A percentile compares a stretch with the other conserved stretches of the same genome.
phyloP scores from a whole-genome alignment of 768 basidiomycete species.

The Lentinula raphanica region DNA sequence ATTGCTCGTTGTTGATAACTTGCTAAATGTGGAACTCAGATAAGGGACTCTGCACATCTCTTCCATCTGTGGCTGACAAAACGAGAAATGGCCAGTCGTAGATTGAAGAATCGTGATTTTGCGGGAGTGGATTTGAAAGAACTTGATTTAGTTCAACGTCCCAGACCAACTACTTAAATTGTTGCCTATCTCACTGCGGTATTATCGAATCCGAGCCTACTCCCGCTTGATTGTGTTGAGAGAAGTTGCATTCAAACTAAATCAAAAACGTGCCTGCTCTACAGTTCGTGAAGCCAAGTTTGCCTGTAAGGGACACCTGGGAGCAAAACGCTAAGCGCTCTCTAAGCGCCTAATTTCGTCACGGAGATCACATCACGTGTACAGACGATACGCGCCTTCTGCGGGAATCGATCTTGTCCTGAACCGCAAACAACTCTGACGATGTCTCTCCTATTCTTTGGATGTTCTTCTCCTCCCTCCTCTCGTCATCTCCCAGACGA shows the following conservation, averaged over 20 bases:
- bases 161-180: not conserved
- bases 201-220: too few species aligned
- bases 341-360: too few species aligned
- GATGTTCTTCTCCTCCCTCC: not conserved
- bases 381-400: not conserved
- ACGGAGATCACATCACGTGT: not conserved
- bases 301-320: too few species aligned
- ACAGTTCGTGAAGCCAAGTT: too few species aligned
- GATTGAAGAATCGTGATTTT: conserved; percentile 45
- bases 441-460: not conserved
- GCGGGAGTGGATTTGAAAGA: conserved; percentile 38
- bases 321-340: too few species aligned
- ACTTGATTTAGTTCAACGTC: conserved; percentile 38
- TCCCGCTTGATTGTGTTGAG: too few species aligned
- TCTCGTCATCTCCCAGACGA: not conserved
- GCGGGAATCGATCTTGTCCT: not conserved
- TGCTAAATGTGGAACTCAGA: not conserved
- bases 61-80: conserved; percentile 44
- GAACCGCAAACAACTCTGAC: not conserved
- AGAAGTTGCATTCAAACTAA: too few species aligned
- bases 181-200: too few species aligned
- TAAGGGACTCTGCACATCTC: conserved; percentile 38
- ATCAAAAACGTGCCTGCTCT: too few species aligned
- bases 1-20: conserved; percentile 8
- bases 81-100: conserved; percentile 41